phyloP scores from a whole-genome alignment of 2,329 filamentous ascomycete genomes.

The Cladosporium sp. region DNA sequence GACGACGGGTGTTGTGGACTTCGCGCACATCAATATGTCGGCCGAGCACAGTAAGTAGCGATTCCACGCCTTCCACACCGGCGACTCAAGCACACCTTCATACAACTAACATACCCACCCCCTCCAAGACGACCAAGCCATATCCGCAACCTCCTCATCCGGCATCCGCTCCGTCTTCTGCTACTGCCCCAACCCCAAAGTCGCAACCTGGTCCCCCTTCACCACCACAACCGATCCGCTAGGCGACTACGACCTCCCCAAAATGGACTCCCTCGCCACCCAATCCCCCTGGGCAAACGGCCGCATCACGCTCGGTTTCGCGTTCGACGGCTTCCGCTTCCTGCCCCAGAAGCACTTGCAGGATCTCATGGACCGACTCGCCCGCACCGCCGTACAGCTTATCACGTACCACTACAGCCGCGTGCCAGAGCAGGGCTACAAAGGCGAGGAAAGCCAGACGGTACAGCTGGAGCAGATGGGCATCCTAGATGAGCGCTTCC shows the following conservation, averaged over 20 bases:
- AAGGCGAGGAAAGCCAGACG: conserved; percentile 27
- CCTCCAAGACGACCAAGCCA: conserved; percentile 23
- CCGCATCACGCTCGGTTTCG: conserved; percentile 41
- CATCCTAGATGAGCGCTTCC: conserved; percentile 39
- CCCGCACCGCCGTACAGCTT: conserved; percentile 34
- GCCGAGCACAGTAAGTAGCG: conserved; percentile 24
- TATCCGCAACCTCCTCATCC: conserved; percentile 40
- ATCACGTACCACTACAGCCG: conserved; percentile 33
- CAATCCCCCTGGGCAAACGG: conserved; percentile 30
- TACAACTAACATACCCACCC: too few species aligned
- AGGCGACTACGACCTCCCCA: conserved; percentile 36
- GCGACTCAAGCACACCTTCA: too few species aligned
- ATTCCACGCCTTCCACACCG: too few species aligned
- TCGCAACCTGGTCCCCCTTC: conserved; percentile 31
- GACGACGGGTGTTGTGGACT: conserved; percentile 39
- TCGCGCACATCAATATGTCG: conserved; percentile 33
- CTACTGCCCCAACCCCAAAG: conserved; percentile 34
- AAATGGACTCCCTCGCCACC: conserved; percentile 33
- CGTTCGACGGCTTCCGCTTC: conserved; percentile 39
- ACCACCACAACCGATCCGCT: conserved; percentile 24
- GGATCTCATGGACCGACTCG: conserved; percentile 35
- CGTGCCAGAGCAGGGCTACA: conserved; percentile 30
- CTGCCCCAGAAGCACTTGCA: conserved; percentile 36
- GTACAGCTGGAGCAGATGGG: conserved; percentile 30
- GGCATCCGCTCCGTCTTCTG: conserved; percentile 46